Conservation (phyloP, 257 asterid species). For the Paulownia fortunei region DNA sequence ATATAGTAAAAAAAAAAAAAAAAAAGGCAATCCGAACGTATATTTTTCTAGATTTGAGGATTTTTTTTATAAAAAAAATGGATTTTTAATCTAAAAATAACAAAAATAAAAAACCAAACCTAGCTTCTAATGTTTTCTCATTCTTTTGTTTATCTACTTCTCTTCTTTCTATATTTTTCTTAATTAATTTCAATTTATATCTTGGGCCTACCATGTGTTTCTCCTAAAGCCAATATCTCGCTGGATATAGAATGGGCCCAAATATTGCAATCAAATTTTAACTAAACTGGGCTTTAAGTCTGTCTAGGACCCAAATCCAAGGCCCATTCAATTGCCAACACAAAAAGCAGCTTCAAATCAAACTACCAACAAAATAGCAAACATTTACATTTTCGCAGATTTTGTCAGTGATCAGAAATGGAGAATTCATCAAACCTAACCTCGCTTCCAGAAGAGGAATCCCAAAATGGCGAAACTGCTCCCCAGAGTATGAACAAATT, state of each 20-base stretch:
- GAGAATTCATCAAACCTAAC: constrained; percentile 61
- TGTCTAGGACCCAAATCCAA: background rate
- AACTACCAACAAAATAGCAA: constrained; percentile 11
- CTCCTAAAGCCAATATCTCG: background rate
- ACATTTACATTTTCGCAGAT: background rate
- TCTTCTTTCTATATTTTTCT: too few species aligned
- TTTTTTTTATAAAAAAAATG: too few species aligned
- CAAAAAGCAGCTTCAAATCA: background rate
- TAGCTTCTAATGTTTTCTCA: background rate
- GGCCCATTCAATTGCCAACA: constrained; percentile 14
- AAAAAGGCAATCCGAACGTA: background rate
- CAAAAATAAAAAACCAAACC: too few species aligned
- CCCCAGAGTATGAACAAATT: constrained; percentile 30
- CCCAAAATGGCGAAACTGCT: constrained; percentile 39
- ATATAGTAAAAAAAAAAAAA: too few species aligned
- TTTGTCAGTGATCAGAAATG: constrained; percentile 47
- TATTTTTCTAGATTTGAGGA: too few species aligned
- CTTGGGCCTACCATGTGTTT: background rate
- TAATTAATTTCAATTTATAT: background rate
- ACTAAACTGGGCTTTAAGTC: background rate
- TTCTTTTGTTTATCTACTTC: background rate
- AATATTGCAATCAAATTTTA: background rate
- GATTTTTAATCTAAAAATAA: too few species aligned
- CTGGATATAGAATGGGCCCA: background rate
- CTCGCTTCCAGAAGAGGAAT: constrained; percentile 70